Conservation (phyloP, 345 rosid genomes). For the Noccaea caerulescens region DNA sequence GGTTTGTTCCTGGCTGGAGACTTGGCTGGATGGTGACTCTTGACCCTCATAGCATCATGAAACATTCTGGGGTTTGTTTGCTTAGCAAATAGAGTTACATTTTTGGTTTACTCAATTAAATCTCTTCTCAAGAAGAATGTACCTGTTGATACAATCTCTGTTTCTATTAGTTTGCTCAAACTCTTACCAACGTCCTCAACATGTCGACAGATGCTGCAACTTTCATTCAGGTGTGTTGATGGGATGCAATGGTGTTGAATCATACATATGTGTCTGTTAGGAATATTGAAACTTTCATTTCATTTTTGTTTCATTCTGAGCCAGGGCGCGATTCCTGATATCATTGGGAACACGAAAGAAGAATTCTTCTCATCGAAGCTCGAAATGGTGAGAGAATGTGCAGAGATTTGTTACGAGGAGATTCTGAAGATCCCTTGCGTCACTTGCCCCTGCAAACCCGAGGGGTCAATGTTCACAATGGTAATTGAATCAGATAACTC, state of each 20-base stretch:
- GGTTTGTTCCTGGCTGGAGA: conserved; percentile 86
- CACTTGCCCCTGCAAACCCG: conserved; percentile 50
- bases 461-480: conserved; percentile 49
- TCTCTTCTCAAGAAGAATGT: conserved; percentile 1
- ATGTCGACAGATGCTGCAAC: conserved; percentile 53
- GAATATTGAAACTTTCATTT: neutral
- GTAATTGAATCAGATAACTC: conserved; percentile 24
- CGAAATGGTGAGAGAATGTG: conserved; percentile 35
- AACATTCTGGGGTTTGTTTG: conserved; percentile 54
- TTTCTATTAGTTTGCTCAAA: conserved; percentile 44
- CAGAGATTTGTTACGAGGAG: conserved; percentile 45
- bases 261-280: neutral
- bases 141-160: neutral
- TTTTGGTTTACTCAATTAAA: neutral
- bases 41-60: conserved; percentile 61
- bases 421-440: conserved; percentile 45
- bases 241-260: neutral
- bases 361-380: conserved; percentile 44
- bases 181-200: conserved; percentile 43
- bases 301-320: neutral
- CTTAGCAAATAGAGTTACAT: neutral
- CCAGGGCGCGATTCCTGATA: conserved; percentile 47
- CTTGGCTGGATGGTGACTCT: conserved; percentile 74
- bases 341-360: conserved; percentile 44
- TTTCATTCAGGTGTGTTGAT: conserved; percentile 60